phyloP scores from a whole-genome alignment of 805 yeast genomes.

The Saitoella complicata region DNA sequence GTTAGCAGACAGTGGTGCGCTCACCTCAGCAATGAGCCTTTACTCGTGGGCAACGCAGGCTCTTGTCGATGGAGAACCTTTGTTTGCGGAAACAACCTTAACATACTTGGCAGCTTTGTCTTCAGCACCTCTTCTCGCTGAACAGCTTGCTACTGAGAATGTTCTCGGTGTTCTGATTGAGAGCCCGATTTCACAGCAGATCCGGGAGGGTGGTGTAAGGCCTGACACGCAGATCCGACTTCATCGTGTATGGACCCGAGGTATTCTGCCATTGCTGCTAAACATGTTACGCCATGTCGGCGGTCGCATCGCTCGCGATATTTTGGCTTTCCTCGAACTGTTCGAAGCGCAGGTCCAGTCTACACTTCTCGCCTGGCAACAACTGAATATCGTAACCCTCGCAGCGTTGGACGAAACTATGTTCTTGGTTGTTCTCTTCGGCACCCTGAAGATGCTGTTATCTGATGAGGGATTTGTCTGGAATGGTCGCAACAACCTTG shows the following conservation, averaged over 20 bases:
- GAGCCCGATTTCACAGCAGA: constrained; percentile 49
- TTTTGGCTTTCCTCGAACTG: constrained; percentile 42
- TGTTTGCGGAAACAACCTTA: constrained; percentile 1
- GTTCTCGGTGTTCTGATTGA: constrained; percentile 53
- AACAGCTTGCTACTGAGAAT: constrained; percentile 46
- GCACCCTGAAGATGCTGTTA: constrained; percentile 28
- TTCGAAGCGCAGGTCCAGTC: constrained; percentile 51
- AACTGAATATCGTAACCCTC: constrained; percentile 32
- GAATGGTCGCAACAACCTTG: neutral
- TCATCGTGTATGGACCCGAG: constrained; percentile 76
- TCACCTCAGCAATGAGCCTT: neutral
- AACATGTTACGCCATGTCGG: constrained; percentile 49
- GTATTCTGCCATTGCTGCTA: constrained; percentile 53
- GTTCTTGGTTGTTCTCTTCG: constrained; percentile 50
- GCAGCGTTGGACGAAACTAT: constrained; percentile 44
- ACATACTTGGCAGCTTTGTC: constrained; percentile 2
- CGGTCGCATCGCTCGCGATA: constrained; percentile 43
- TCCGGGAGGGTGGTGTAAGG: constrained; percentile 49
- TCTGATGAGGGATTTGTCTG: neutral
- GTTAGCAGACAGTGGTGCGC: neutral
- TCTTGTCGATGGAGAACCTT: neutral
- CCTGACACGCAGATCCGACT: constrained; percentile 37
- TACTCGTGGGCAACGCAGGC: neutral
- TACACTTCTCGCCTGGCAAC: constrained; percentile 54
- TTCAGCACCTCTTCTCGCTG: constrained; percentile 45